A percentile compares a stretch with the other conserved stretches of the same genome.
Evolutionary conservation across 202 grass and related monocot species (phyloP).

Genomic region (Schoenoplectus triqueter): DNA sequence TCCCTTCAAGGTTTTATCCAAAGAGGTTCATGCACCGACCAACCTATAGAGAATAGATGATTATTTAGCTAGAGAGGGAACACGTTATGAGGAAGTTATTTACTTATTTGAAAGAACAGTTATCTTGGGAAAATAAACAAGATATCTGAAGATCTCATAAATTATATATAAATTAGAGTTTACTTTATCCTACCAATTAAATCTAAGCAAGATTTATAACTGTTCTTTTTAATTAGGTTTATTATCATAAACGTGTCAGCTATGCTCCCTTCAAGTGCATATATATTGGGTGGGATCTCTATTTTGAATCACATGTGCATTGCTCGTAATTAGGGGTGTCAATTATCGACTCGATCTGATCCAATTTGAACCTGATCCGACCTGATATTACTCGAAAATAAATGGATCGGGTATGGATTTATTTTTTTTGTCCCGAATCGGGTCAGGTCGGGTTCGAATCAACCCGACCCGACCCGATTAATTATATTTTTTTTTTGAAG

Average conservation of each 20-base stretch:
- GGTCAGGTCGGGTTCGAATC: too few species aligned
- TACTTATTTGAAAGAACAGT: neutral
- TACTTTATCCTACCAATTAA: constrained; percentile 21
- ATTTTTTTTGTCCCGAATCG: too few species aligned
- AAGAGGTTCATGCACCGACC: constrained; percentile 22
- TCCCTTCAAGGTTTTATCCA: constrained; percentile 16
- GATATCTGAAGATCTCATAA: constrained; percentile 37
- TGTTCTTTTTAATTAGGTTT: neutral
- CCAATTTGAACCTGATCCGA: too few species aligned
- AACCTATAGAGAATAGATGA: neutral
- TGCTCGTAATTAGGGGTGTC: neutral
- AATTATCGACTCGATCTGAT: too few species aligned
- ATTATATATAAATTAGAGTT: constrained; percentile 16
- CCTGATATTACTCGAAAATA: too few species aligned
- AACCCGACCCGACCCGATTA: too few species aligned
- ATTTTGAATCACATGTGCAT: neutral
- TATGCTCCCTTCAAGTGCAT: neutral
- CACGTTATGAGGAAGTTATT: constrained; percentile 24
- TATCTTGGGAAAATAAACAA: constrained; percentile 28
- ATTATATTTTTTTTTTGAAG: too few species aligned
- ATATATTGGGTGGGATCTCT: neutral
- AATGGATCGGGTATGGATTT: too few species aligned
- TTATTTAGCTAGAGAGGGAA: neutral
- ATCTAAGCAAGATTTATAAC: constrained; percentile 35
- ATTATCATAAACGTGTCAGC: neutral